Percentiles rank a stretch among this genome's conserved stretches.
These are phyloP conservation scores for Cyphellophora europaea DNA, from an alignment of 2,329 filamentous ascomycete species.

Conservation along the genomic window DNA sequence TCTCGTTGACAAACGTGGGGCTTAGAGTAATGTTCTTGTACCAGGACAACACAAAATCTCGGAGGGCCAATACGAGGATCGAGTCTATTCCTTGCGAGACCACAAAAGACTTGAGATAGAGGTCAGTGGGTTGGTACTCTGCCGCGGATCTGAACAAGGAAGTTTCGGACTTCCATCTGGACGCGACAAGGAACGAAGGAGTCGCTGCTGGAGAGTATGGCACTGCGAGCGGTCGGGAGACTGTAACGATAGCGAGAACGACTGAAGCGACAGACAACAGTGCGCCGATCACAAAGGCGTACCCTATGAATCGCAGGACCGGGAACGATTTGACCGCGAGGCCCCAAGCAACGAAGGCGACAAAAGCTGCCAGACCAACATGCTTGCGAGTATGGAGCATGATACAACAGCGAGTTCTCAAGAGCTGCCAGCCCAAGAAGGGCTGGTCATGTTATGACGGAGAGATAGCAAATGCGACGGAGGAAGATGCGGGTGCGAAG, in stretches of 20 bases:
- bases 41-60: conserved; percentile 84
- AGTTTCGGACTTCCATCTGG: conserved; percentile 62
- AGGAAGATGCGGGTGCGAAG: too few relatives aligned
- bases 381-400: conserved; percentile 38
- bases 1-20: conserved; percentile 71
- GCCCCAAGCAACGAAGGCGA: conserved; percentile 70
- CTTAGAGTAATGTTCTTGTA: conserved; percentile 77
- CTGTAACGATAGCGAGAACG: conserved; percentile 48
- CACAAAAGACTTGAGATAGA: conserved; percentile 67
- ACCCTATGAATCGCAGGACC: conserved; percentile 70
- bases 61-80: conserved; percentile 64
- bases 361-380: conserved; percentile 30
- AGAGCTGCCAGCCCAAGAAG: conserved; percentile 7
- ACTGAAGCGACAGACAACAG: conserved; percentile 39
- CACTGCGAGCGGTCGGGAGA: conserved; percentile 22
- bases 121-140: conserved; percentile 56
- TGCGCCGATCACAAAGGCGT: conserved; percentile 70
- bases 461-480: too few relatives aligned
- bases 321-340: conserved; percentile 76
- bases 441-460: too few relatives aligned
- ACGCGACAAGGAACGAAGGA: conserved; percentile 50
- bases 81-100: conserved; percentile 74
- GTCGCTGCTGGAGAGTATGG: conserved; percentile 30
- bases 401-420: conserved; percentile 7
- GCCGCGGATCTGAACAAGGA: conserved; percentile 56